Base-by-base conservation (phyloP, 805 yeast genomes). In the Candida broadrunensis region DNA sequence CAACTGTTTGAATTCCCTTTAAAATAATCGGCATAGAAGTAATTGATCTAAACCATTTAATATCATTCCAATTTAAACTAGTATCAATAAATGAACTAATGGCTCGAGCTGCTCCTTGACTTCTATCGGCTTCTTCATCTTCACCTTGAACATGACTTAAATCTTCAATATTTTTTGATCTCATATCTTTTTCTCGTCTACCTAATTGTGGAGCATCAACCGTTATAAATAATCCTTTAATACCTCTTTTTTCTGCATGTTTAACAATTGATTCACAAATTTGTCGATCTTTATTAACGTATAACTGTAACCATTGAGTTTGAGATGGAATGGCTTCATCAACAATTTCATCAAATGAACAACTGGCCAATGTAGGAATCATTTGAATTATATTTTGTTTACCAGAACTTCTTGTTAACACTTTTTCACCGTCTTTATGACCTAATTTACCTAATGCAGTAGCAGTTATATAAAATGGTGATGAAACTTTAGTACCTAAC, bases 121-220 rank as follows among this genome's bases (percentile, higher is more conserved):
- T 59, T 36, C 86, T 70, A 52, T 84, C 88, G n/a, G 80, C 73
- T 17, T 48, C 45, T 18, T 65, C 70, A 38, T 78, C 79, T 4
- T 69, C 74, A 13, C 73, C 72, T 52, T 75, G 73, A 37, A 73
- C 77, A 58, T 71, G 72, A 12, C 75, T 61, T 12, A 60, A 48
- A 30, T 69, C 73, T 29, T 67, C 77, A 15, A 67, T 61, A 46
- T 76, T 76, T 56, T 85, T 84, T 41, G 80, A 63, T 46, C 88
- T 77, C 79, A 79, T 77, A 55, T 88, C 96, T 61, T 88, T 89
- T 61, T 90, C 97, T 51, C 97, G 79, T 47, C 93, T 79, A 12
- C 97, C 97, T 33, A 89, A 71, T 46, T 85, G 84, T 5, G 97
- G 97, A 0, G 97, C 96, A 69, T 89, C 97, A 6, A 88, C 96